Percentiles rank a stretch among this genome's conserved stretches.
Conservation (phyloP, 164 flowering plant species). For the Tetracentron sinense region DNA sequence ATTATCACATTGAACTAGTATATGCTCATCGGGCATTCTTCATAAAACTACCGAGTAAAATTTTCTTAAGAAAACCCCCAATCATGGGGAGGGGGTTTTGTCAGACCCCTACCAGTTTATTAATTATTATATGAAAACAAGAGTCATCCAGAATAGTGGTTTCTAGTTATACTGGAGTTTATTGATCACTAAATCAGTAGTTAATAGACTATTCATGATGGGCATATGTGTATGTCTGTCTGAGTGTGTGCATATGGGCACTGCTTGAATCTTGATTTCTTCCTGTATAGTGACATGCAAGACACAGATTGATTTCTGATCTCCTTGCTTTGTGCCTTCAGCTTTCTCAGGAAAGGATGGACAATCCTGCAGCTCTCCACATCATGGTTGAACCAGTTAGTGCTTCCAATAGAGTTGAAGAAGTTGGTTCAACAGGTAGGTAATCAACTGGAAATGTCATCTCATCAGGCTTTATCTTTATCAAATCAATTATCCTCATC, state of each 20-base stretch:
- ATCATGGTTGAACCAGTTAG: slow-evolving; percentile 23
- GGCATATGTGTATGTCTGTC: neutral
- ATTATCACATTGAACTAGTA: neutral
- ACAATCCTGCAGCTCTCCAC: slow-evolving; percentile 15
- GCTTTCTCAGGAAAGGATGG: slow-evolving; percentile 28
- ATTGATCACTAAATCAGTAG: neutral
- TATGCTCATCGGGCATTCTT: neutral
- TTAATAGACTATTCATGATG: neutral
- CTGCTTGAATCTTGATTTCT: neutral
- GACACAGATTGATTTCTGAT: neutral
- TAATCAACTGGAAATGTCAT: neutral
- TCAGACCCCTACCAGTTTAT: too few relatives aligned
- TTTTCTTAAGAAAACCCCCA: too few relatives aligned
- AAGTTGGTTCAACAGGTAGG: slow-evolving; percentile 37
- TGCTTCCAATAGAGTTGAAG: slow-evolving; percentile 26
- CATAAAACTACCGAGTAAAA: neutral
- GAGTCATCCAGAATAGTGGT: too few relatives aligned
- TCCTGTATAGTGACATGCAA: neutral
- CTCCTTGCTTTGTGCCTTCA: neutral
- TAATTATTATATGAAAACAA: neutral
- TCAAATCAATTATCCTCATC: neutral
- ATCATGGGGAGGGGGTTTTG: neutral
- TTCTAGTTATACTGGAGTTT: too few relatives aligned
- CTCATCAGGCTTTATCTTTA: neutral
- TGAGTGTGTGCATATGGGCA: neutral